Evolutionary conservation across 2,329 filamentous ascomycete genomes (phyloP).

Genomic region (Aspergillus neoniger): DNA sequence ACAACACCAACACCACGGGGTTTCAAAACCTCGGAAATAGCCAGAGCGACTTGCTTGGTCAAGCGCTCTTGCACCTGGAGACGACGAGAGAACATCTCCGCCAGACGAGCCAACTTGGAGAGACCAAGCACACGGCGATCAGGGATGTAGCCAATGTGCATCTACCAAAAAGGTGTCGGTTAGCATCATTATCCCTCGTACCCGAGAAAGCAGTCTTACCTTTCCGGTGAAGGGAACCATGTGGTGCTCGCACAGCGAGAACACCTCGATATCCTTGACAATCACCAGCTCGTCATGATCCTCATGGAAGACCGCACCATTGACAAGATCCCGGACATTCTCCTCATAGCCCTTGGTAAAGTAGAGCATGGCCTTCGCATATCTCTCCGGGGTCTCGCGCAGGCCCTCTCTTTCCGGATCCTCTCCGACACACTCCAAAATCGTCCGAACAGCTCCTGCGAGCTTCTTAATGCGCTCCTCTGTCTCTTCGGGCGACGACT

Average conservation of each 20-base stretch:
- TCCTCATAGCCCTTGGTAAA: slow-evolving; percentile 97
- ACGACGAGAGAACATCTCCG: slow-evolving; percentile 92
- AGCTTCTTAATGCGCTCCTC: slow-evolving; percentile 61
- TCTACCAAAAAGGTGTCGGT: slow-evolving; percentile 54
- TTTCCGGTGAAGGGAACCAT: slow-evolving; percentile 95
- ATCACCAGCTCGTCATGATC: slow-evolving; percentile 97
- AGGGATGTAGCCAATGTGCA: slow-evolving; percentile 99
- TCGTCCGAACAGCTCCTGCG: slow-evolving; percentile 63
- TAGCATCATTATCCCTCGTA: not conserved
- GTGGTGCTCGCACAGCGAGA: slow-evolving; percentile 94
- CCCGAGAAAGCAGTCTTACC: slow-evolving; percentile 51
- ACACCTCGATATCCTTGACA: slow-evolving; percentile 95
- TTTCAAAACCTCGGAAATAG: slow-evolving; percentile 87
- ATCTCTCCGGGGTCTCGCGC: slow-evolving; percentile 73
- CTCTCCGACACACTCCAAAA: slow-evolving; percentile 67
- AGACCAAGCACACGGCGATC: slow-evolving; percentile 88
- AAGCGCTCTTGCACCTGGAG: slow-evolving; percentile 95
- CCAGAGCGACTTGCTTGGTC: slow-evolving; percentile 93
- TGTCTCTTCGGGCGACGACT: slow-evolving; percentile 60
- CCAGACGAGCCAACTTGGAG: slow-evolving; percentile 92
- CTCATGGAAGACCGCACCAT: slow-evolving; percentile 92
- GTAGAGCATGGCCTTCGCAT: slow-evolving; percentile 92
- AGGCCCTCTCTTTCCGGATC: slow-evolving; percentile 66
- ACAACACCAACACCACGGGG: slow-evolving; percentile 95
- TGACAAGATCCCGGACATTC: slow-evolving; percentile 88